Base-by-base conservation (phyloP, 768 basidiomycete species). In the Favolaschia claudopus region DNA sequence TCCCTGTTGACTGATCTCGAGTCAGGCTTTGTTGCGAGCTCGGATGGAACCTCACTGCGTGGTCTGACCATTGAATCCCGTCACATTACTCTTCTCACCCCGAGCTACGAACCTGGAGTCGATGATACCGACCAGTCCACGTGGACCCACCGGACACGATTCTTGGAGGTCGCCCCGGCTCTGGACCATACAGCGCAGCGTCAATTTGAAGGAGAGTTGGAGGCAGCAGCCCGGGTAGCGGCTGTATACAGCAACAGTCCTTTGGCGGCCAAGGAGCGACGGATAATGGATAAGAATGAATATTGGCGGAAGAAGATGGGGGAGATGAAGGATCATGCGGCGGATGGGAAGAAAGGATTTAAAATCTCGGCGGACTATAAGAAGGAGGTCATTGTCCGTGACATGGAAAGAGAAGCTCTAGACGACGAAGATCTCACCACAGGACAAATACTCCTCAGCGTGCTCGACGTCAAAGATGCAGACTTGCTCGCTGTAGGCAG, bases 271-370 rank as follows among this genome's bases (percentile, higher is more conserved):
- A 34, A 49, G 3, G 58, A 59, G 27, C 50, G 56, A 5, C 47
- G 20, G 7, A 63, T 49, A 20, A 38, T 66, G 42, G 58, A 51
- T 14, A 20, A 36, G n/a, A 36, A 58, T 17, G 63, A 69, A 20
- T 67, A 65, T 45, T 38, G 57, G 6, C 24, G 22, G 8, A 70
- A 69, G 44, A 40, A 69, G 36, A 64, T 54, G 24, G 67, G 65
- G 5, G 52, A 69, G 25, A 58, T 53, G 24, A 63, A 61, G 27
- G 73, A 75, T 50, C 74, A 74, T 55, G 72, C 70, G 2, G 59
- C 57, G 14, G 74, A 74, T 37, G 71, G 70, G 27, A 73, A 70
- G 58, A 70, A 71, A 55, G 55, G 63, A 17, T 47, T 59, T 4
- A 34, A 55, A 6, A 40, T 66, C 14, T 58, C 52, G 24, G 62